These are phyloP conservation scores for Paramecium caudatum DNA, from an alignment of 73 alveolate species.

Conservation along the genomic window DNA sequence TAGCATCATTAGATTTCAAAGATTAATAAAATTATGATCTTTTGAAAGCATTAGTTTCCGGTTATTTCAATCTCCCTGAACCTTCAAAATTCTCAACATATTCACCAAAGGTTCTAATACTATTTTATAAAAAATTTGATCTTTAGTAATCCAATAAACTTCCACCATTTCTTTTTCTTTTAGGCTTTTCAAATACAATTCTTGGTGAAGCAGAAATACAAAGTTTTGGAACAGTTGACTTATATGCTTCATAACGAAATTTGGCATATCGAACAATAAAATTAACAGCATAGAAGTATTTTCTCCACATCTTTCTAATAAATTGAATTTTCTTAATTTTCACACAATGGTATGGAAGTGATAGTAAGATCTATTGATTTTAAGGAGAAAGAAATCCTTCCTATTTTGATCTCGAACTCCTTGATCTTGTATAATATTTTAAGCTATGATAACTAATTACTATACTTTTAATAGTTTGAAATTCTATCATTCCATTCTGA, in stretches of 20 bases:
- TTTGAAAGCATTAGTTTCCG: too few relatives aligned
- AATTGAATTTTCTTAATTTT: not conserved
- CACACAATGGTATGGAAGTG: not conserved
- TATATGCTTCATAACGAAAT: too few relatives aligned
- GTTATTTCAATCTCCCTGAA: too few relatives aligned
- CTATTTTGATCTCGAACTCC: not conserved
- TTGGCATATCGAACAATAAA: too few relatives aligned
- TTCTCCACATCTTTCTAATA: not conserved
- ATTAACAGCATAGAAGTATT: not conserved
- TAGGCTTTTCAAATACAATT: too few relatives aligned
- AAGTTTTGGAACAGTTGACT: too few relatives aligned
- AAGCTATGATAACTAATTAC: not conserved
- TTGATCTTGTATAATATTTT: slow-evolving; percentile 4
- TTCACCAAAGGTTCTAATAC: slow-evolving; percentile 33
- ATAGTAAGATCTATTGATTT: not conserved
- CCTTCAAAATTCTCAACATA: too few relatives aligned
- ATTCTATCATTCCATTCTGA: not conserved
- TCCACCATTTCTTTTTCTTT: slow-evolving; percentile 32
- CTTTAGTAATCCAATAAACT: too few relatives aligned
- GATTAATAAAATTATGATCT: slow-evolving; percentile 18
- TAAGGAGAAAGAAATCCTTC: not conserved
- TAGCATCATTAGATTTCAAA: not conserved
- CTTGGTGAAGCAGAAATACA: too few relatives aligned
- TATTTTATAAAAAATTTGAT: not conserved
- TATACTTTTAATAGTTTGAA: not conserved